A percentile compares a stretch with the other conserved stretches of the same genome.
Evolutionary conservation across 2,329 filamentous ascomycete genomes (phyloP).

Genomic region (Dothideomycetes sp.): DNA sequence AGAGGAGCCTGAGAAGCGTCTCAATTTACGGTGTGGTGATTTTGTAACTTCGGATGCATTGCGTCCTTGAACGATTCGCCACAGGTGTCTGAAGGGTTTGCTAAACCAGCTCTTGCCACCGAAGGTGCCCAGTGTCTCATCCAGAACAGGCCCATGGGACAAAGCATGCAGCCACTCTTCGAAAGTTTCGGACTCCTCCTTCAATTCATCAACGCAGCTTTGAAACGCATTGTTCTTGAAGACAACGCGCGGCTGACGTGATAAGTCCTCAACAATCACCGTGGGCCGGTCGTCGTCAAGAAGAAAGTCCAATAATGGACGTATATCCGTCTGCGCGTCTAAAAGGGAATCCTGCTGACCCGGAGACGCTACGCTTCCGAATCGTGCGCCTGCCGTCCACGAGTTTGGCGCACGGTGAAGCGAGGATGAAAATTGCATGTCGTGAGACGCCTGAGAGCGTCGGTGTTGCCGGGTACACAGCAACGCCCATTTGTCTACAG

Average conservation of each 20-base stretch:
- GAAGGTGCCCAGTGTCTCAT: constrained; percentile 1
- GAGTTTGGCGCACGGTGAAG: neutral
- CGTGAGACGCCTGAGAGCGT: too few relatives aligned
- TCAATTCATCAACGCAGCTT: constrained; percentile 1
- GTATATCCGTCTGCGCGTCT: constrained; percentile 2
- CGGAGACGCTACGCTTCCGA: neutral
- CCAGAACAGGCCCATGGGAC: neutral
- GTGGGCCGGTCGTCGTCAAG: constrained; percentile 6
- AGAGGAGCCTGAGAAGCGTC: neutral
- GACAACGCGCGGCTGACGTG: constrained; percentile 3
- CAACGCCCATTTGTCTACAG: too few relatives aligned
- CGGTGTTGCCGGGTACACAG: too few relatives aligned
- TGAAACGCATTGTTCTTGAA: constrained; percentile 5
- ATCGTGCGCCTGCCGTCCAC: neutral
- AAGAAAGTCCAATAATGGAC: constrained; percentile 3
- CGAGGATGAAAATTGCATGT: neutral
- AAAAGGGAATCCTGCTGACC: constrained; percentile 3
- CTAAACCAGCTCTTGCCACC: constrained; percentile 7
- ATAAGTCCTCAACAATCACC: constrained; percentile 2
- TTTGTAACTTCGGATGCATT: constrained; percentile 1
- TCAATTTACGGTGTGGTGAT: neutral
- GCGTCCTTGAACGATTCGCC: constrained; percentile 5
- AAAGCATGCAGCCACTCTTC: constrained; percentile 6
- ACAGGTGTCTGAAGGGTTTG: constrained; percentile 5
- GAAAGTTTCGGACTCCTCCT: constrained; percentile 1